phyloP scores from a whole-genome alignment of 805 yeast species.

The Myxozyma lipomycoides region DNA sequence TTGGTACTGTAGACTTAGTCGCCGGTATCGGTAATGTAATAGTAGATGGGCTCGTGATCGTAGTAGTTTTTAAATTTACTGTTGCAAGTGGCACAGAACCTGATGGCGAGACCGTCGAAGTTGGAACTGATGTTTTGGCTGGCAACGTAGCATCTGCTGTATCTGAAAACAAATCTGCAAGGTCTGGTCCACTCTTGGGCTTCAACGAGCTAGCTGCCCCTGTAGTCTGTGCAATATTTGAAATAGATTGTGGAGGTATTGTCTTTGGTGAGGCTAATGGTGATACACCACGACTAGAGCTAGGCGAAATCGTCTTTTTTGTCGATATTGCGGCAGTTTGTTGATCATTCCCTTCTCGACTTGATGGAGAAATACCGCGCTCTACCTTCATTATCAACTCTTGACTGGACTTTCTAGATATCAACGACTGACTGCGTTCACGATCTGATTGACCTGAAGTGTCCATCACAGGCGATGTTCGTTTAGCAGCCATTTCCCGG shows the following conservation, averaged over 20 bases:
- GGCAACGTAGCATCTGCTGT: slow-evolving; percentile 1
- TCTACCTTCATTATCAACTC: neutral
- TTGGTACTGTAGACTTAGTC: too few species aligned
- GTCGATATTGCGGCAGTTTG: neutral
- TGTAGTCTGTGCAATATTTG: neutral
- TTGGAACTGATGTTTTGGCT: neutral
- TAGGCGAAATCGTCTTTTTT: slow-evolving; percentile 1
- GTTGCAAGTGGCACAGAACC: too few species aligned
- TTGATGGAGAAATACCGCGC: neutral
- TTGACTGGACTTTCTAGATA: neutral
- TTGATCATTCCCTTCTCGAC: neutral
- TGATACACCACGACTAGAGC: neutral
- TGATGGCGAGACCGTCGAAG: neutral
- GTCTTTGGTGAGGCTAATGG: neutral
- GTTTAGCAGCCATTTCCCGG: neutral
- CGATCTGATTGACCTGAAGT: neutral
- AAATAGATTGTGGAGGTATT: neutral
- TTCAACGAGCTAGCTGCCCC: neutral
- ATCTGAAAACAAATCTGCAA: slow-evolving; percentile 22
- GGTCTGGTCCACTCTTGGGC: slow-evolving; percentile 15
- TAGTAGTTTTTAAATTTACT: too few species aligned
- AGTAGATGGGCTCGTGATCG: too few species aligned
- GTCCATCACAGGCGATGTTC: neutral
- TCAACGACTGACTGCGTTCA: neutral
- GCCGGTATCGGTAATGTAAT: too few species aligned